These are phyloP conservation scores for Pseudohalonectria lignicola DNA, from an alignment of 2,329 filamentous ascomycete genomes.

Conservation along the genomic window DNA sequence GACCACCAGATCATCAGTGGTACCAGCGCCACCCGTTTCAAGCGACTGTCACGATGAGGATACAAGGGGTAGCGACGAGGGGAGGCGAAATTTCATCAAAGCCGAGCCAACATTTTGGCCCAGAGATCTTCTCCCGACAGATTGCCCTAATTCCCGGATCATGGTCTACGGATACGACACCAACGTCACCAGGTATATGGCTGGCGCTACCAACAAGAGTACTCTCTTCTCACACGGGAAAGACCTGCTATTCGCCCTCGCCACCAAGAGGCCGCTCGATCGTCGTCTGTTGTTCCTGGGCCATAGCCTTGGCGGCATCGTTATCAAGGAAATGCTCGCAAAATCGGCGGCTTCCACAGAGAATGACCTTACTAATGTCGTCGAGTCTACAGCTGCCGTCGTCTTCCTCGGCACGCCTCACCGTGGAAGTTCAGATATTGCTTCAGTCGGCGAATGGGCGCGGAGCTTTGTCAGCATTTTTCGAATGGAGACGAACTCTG, in stretches of 20 bases:
- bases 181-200: not conserved
- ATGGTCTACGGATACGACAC: conserved; percentile 7
- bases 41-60: too few relatives aligned
- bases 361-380: conserved; percentile 2
- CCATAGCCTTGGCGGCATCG: conserved; percentile 8
- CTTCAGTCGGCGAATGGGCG: conserved; percentile 2
- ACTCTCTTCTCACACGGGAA: conserved; percentile 5
- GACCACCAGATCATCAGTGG: too few relatives aligned
- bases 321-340: conserved; percentile 8
- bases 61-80: too few relatives aligned
- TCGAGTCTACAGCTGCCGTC: conserved; percentile 4
- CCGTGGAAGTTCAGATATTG: conserved; percentile 7
- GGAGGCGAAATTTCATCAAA: too few relatives aligned
- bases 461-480: conserved; percentile 1
- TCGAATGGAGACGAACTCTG: conserved; percentile 4
- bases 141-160: conserved; percentile 4
- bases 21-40: too few relatives aligned
- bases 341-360: conserved; percentile 2
- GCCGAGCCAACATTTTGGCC: too few relatives aligned
- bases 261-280: not conserved
- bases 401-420: conserved; percentile 11
- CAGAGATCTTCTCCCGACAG: conserved; percentile 2
- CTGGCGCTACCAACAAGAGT: conserved; percentile 3
- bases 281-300: conserved; percentile 7
- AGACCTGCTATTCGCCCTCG: conserved; percentile 6